Evolutionary conservation across 2,329 filamentous ascomycete genomes (phyloP), one percentile per base, ranked within the genome.

Genomic region (Aspergillus udagawae): DNA sequence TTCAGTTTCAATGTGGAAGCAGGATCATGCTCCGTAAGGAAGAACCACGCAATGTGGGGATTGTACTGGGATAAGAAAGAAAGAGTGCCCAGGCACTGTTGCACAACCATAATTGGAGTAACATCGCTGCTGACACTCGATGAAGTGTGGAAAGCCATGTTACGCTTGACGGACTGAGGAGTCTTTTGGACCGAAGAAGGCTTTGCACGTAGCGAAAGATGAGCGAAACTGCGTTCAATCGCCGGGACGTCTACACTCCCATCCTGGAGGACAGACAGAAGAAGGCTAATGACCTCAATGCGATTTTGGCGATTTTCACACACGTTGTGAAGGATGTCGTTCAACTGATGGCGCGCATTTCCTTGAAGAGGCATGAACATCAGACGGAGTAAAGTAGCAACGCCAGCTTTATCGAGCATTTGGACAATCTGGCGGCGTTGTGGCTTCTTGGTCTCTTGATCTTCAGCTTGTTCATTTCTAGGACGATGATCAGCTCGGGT

Each of bases 341-440:
- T 93, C 53, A 99, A 82, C 58, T 91, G 90, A 60, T 83, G 86
- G 63, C 92, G 90, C 51, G 94, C 88, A 60, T 90, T 94, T 23
- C 90, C 91, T 62, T 93, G 90, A 63, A 97, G 91, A 50, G 91
- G 89, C 66, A 97, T 92, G 73, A 99, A 99, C 93, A 99, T 97
- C 9, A 99, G 83, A n/a, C 95, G 90, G 47, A 99, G 82, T 35
- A 99, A 80, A n/a, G 94, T 97, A 27, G 95, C 94, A 63, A 99
- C 88, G 27, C 95, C 94, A 49, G 92, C 84, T 76, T 96, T 97
- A 74, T 99, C 94, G 29, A 99, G 84, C 89, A 99, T 96, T 72
- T 99, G 94, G 25, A 96, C 90, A 57, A 95, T 89, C 23, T 91
- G 87, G 60, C 90, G 89, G 56, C 90, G 86, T 67, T 89, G 88